These are phyloP conservation scores for Mycena sanguinolenta DNA, from an alignment of 768 basidiomycete species.

Conservation along the genomic window DNA sequence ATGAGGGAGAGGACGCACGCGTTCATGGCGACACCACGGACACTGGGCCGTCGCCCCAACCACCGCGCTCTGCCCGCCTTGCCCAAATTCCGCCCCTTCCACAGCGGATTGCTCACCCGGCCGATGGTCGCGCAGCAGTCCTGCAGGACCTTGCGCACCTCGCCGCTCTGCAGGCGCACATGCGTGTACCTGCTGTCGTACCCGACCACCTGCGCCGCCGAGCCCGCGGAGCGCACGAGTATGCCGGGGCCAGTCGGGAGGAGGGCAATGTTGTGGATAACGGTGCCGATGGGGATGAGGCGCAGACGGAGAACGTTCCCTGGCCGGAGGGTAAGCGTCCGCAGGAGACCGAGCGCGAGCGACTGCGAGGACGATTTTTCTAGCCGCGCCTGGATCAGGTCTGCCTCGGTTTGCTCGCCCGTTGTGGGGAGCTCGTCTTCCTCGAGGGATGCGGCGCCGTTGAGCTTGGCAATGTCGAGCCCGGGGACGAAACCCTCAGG, in stretches of 20 bases:
- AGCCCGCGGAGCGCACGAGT: constrained; percentile 92
- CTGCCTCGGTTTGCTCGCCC: constrained; percentile 33
- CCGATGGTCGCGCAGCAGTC: constrained; percentile 92
- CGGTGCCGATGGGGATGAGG: constrained; percentile 92
- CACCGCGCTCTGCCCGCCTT: constrained; percentile 93
- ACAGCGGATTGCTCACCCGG: constrained; percentile 90
- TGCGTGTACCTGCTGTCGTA: constrained; percentile 84
- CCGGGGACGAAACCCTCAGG: constrained; percentile 80
- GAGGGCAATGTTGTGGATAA: constrained; percentile 89
- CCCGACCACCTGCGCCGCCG: constrained; percentile 84
- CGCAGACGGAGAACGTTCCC: constrained; percentile 95
- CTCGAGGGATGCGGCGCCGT: constrained; percentile 34
- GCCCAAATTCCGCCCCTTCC: constrained; percentile 87
- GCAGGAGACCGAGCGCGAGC: constrained; percentile 87
- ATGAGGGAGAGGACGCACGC: constrained; percentile 66
- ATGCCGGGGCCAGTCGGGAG: constrained; percentile 80
- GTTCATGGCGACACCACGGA: constrained; percentile 98
- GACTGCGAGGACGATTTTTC: constrained; percentile 61
- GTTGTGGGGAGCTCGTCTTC: constrained; percentile 38
- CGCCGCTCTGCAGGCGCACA: constrained; percentile 91
- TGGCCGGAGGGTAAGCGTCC: constrained; percentile 85
- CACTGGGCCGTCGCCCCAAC: constrained; percentile 87
- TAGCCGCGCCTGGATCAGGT: constrained; percentile 39
- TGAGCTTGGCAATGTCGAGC: constrained; percentile 46
- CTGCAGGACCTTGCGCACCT: constrained; percentile 87